Evolutionary conservation across 208 protist genomes (phyloP), one percentile per base, ranked within the genome.

Genomic region (Porcisia hertigi): DNA sequence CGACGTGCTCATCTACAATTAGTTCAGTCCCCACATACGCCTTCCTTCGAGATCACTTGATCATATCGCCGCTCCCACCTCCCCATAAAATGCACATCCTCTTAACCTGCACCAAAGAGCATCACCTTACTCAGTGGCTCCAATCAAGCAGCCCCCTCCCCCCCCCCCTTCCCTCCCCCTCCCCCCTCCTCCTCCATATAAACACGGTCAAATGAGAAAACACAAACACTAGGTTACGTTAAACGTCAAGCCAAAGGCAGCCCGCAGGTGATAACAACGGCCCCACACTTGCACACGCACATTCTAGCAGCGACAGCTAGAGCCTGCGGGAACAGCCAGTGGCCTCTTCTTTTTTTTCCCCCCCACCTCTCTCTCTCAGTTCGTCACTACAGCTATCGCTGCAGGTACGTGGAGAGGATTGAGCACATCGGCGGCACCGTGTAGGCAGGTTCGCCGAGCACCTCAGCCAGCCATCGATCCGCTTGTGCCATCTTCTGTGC

Each of bases 391-490:
- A 54, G 30, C 20, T 78, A 71, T 11, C 86, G 84, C 65, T 85
- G 83, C 18, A 96, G 75, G 53, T 94, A 96, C 20, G 79, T 87
- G 0, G 90, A 88, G 23, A 96, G 86, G 45, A 94, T 77, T 4
- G 84, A 73, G 72, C 86, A 91, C 88, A 95, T 94, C 7, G 90
- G 88, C 14, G 92, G 90, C 25, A 82, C 88, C 9, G 90, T 92
- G 83, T 95, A 96, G 8, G 90, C 80, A 25, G 92, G 82, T 58
- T 94, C 90, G 6, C 84, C 82, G 3, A 96, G 84, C 39, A 96
- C 88, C 60, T 87, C 83, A 20, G 14, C 67, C 43, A 96, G 69
- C 89, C 91, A 96, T 16, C 69, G 72, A 69, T 84, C 75, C 14
- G 84, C 80, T 55, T 85, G 81, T 11, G 67, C 63, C 34, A 71